Evolutionary conservation across 208 protist species (phyloP).

Genomic region (Angomonas desouzai): DNA sequence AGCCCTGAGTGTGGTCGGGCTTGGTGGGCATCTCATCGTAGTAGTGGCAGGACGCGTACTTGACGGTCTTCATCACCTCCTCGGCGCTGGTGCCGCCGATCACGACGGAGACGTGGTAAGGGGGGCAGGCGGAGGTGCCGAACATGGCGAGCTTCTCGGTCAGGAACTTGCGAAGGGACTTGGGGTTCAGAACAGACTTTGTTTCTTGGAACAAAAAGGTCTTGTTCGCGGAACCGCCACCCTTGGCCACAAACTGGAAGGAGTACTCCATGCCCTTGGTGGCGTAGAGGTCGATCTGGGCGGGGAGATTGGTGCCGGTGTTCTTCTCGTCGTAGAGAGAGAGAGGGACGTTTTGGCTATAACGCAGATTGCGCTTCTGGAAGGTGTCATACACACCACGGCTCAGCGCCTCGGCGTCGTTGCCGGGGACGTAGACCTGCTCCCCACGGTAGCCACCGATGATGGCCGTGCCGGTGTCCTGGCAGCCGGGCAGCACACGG

Average conservation of each 20-base stretch:
- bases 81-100: slow-evolving; percentile 96
- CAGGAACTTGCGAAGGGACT: slow-evolving; percentile 90
- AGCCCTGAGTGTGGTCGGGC: slow-evolving; percentile 65
- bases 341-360: slow-evolving; percentile 93
- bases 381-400: slow-evolving; percentile 95
- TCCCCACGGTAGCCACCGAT: slow-evolving; percentile 94
- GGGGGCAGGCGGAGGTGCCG: slow-evolving; percentile 97
- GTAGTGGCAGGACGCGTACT: slow-evolving; percentile 92
- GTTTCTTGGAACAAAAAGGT: slow-evolving; percentile 96
- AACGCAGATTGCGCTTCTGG: slow-evolving; percentile 93
- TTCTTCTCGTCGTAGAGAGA: slow-evolving; percentile 97
- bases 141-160: slow-evolving; percentile 91
- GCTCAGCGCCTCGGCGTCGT: slow-evolving; percentile 92
- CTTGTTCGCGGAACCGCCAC: slow-evolving; percentile 98
- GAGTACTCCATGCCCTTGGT: slow-evolving; percentile 93
- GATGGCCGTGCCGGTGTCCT: slow-evolving; percentile 98
- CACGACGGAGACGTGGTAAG: slow-evolving; percentile 96
- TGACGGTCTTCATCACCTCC: slow-evolving; percentile 96
- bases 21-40: slow-evolving; percentile 94
- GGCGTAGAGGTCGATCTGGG: slow-evolving; percentile 96
- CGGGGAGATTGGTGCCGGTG: slow-evolving; percentile 96
- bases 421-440: slow-evolving; percentile 92
- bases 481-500: slow-evolving; percentile 90
- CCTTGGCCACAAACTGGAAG: slow-evolving; percentile 97
- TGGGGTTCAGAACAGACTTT: slow-evolving; percentile 94